phyloP scores from a whole-genome alignment of 805 yeast genomes.

The Teunomyces tritomae region DNA sequence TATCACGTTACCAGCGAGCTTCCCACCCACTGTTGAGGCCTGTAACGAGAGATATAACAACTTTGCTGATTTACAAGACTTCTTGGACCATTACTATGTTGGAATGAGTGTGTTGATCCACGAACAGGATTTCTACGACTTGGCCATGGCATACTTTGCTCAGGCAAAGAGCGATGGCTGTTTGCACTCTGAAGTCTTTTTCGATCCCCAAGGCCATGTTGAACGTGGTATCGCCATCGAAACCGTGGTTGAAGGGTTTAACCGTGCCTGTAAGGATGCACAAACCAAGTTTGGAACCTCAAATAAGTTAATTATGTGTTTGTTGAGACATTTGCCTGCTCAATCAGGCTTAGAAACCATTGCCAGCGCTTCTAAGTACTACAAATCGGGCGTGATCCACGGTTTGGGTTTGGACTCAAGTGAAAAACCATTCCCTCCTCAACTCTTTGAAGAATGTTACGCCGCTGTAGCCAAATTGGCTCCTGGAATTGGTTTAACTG shows the following conservation, averaged over 20 bases:
- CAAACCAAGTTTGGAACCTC: slow-evolving; percentile 57
- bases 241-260: slow-evolving; percentile 61
- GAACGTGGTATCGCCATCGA: slow-evolving; percentile 62
- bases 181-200: slow-evolving; percentile 72
- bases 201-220: slow-evolving; percentile 83
- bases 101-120: slow-evolving; percentile 73
- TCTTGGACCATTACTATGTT: slow-evolving; percentile 72
- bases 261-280: slow-evolving; percentile 66
- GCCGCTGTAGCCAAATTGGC: slow-evolving; percentile 42
- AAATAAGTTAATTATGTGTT: slow-evolving; percentile 75
- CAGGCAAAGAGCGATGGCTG: slow-evolving; percentile 60
- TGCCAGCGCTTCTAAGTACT: slow-evolving; percentile 49
- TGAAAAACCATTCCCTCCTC: slow-evolving; percentile 77
- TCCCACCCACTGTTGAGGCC: slow-evolving; percentile 59
- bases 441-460: slow-evolving; percentile 64
- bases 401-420: slow-evolving; percentile 84
- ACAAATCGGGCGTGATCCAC: slow-evolving; percentile 45
- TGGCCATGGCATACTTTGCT: slow-evolving; percentile 71
- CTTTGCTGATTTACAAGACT: slow-evolving; percentile 72
- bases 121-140: slow-evolving; percentile 71
- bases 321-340: slow-evolving; percentile 72
- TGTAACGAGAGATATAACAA: slow-evolving; percentile 49
- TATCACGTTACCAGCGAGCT: slow-evolving; percentile 56
- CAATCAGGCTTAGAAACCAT: slow-evolving; percentile 57
- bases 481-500: slow-evolving; percentile 63